phyloP scores from a whole-genome alignment of 2,329 filamentous ascomycete genomes.

The Aspergillus flavus region DNA sequence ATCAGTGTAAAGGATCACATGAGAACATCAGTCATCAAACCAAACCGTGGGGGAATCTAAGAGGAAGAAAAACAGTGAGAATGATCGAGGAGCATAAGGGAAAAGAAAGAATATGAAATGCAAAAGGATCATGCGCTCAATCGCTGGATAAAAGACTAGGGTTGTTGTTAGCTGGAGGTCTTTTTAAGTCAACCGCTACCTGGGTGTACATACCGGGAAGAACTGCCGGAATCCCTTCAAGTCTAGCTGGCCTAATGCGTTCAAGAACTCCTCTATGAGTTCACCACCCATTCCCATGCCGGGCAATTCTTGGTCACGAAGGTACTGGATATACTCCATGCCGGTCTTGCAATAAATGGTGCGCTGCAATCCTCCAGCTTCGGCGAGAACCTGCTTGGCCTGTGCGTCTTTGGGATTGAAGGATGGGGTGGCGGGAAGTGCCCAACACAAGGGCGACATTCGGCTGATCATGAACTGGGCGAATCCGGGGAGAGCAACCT shows the following conservation, averaged over 20 bases:
- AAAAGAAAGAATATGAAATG: conserved; percentile 17
- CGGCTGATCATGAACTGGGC: conserved; percentile 86
- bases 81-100: conserved; percentile 12
- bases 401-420: conserved; percentile 89
- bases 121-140: conserved; percentile 43
- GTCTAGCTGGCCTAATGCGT: conserved; percentile 48
- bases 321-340: conserved; percentile 67
- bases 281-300: conserved; percentile 51
- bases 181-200: background rate
- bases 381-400: conserved; percentile 81
- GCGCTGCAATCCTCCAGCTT: conserved; percentile 85
- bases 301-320: conserved; percentile 48
- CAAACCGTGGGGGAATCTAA: conserved; percentile 33
- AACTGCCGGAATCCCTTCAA: conserved; percentile 51
- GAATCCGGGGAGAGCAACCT: conserved; percentile 74
- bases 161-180: conserved; percentile 9
- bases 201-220: conserved; percentile 44
- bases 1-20: conserved; percentile 19
- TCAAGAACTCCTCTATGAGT: conserved; percentile 51
- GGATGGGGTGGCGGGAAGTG: conserved; percentile 73
- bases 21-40: conserved; percentile 30
- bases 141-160: conserved; percentile 48
- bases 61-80: conserved; percentile 16
- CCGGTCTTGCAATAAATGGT: conserved; percentile 90
- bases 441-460: conserved; percentile 90